phyloP scores from a whole-genome alignment of 495 filamentous ascomycete genomes.

The Xylaria intraflava region DNA sequence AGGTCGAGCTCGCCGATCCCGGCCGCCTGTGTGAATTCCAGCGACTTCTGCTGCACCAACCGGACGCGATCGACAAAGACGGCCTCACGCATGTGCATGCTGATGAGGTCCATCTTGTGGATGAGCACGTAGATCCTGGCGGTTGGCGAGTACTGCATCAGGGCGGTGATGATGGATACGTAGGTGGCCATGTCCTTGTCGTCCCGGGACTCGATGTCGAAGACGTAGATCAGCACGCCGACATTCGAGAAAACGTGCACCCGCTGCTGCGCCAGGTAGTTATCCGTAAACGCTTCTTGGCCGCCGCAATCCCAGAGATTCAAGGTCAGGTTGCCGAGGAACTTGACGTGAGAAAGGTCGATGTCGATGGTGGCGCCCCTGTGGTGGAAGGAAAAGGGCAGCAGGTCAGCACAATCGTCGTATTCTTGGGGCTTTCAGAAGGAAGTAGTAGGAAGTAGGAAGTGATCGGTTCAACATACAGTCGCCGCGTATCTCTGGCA shows the following conservation, averaged over 20 bases:
- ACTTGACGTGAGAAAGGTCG: constrained; percentile 95
- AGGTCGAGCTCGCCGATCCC: constrained; percentile 45
- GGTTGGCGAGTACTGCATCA: constrained; percentile 73
- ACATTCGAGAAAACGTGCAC: constrained; percentile 94
- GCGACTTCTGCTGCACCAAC: constrained; percentile 67
- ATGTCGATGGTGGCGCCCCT: constrained; percentile 96
- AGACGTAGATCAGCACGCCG: constrained; percentile 97
- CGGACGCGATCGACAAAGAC: constrained; percentile 73
- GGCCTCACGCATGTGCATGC: constrained; percentile 63
- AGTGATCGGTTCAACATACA: constrained; percentile 34
- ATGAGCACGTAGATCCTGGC: constrained; percentile 88
- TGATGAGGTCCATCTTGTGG: constrained; percentile 99
- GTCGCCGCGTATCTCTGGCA: constrained; percentile 85
- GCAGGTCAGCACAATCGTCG: neutral
- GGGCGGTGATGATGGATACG: constrained; percentile 72
- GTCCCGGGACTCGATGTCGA: constrained; percentile 93
- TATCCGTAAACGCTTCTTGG: constrained; percentile 98
- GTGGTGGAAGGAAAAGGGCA: neutral
- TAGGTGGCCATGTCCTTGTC: constrained; percentile 87
- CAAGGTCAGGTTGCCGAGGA: constrained; percentile 91
- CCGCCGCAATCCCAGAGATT: constrained; percentile 99
- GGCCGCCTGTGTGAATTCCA: constrained; percentile 51
- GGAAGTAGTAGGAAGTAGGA: neutral
- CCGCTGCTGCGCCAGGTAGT: constrained; percentile 89
- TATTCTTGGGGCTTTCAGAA: too few species aligned